Conservation (phyloP, 2,329 filamentous ascomycete genomes). For the Beauveria sp. region DNA sequence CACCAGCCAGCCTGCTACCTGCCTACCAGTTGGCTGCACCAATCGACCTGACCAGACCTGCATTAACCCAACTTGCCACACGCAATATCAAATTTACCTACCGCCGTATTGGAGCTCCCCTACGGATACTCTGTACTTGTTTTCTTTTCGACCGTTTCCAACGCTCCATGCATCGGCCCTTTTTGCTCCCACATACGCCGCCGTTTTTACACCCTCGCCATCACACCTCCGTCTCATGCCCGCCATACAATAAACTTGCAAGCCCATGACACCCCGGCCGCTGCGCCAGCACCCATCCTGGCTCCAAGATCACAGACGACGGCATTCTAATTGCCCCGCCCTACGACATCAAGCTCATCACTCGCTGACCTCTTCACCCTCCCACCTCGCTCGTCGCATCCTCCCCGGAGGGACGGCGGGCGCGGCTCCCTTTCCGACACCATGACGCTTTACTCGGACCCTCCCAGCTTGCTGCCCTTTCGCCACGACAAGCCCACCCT, state of each 20-base stretch:
- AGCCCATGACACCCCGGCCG: slow-evolving; percentile 5
- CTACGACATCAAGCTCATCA: background rate
- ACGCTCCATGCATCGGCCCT: background rate
- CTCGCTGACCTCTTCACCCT: slow-evolving; percentile 12
- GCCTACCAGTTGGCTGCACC: background rate
- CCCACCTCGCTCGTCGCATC: slow-evolving; percentile 46
- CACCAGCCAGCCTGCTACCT: background rate
- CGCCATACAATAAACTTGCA: background rate
- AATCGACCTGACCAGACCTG: background rate
- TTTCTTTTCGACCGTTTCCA: background rate
- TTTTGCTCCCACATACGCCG: background rate
- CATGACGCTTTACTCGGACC: slow-evolving; percentile 52
- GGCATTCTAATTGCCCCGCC: background rate
- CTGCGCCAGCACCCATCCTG: slow-evolving; percentile 4
- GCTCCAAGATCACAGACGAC: background rate
- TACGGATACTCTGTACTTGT: background rate
- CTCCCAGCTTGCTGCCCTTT: slow-evolving; percentile 39
- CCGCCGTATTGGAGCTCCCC: background rate
- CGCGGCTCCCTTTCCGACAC: slow-evolving; percentile 33
- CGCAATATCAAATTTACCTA: background rate
- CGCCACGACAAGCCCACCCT: slow-evolving; percentile 76
- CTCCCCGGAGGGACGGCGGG: slow-evolving; percentile 50
- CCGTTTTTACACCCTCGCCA: background rate
- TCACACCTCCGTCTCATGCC: background rate
- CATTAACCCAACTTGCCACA: background rate